A percentile compares a stretch with the other conserved stretches of the same genome.
Conservation (phyloP, 139 green algal genomes). For the Yamagishiella unicocca region DNA sequence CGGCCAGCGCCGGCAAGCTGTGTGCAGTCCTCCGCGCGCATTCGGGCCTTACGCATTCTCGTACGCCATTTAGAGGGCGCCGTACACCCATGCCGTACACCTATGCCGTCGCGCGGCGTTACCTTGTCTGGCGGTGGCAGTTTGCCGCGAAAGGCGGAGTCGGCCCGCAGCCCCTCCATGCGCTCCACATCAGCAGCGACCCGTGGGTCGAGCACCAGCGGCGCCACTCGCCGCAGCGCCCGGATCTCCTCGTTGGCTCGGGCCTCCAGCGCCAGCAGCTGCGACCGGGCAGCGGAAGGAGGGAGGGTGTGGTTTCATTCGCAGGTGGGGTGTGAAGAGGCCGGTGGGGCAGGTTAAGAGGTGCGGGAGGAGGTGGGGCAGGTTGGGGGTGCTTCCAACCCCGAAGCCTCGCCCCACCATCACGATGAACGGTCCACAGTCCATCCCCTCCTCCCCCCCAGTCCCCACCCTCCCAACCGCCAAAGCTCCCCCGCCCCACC, state of each 20-base stretch:
- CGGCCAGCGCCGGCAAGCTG: too few species aligned
- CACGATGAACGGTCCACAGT: too few species aligned
- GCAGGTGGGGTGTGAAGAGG: background rate
- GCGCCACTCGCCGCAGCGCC: background rate
- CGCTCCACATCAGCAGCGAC: conserved; percentile 3
- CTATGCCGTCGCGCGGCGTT: too few species aligned
- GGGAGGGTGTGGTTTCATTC: background rate
- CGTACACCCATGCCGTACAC: background rate
- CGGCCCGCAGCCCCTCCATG: background rate
- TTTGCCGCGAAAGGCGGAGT: conserved; percentile 24
- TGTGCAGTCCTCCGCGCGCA: too few species aligned
- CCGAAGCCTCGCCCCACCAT: too few species aligned
- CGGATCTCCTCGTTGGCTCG: conserved; percentile 33
- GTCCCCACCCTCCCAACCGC: too few species aligned
- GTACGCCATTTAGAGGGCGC: too few species aligned
- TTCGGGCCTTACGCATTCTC: too few species aligned
- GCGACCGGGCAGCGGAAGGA: too few species aligned
- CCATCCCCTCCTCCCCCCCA: too few species aligned
- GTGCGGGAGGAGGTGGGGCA: background rate
- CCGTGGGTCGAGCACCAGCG: conserved; percentile 32
- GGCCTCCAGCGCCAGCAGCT: conserved; percentile 22
- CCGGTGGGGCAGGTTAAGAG: background rate
- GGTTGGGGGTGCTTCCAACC: too few species aligned
- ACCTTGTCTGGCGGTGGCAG: conserved; percentile 40
- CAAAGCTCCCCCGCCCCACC: background rate